phyloP scores from a whole-genome alignment of 495 filamentous ascomycete species.

The Immersiella caudata region DNA sequence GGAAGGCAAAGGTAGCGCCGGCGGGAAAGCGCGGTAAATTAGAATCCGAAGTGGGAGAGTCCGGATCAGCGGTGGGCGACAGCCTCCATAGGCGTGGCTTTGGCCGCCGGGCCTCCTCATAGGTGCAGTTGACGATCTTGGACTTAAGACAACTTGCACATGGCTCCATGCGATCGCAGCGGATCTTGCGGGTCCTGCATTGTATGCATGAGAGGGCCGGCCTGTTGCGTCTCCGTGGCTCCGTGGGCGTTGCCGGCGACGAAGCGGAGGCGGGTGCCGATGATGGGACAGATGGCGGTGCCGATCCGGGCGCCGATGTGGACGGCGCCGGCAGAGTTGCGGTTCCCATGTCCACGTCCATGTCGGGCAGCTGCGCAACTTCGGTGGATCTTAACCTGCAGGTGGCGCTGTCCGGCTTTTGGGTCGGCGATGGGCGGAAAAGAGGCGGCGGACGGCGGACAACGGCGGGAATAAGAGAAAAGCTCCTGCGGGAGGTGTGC shows the following conservation, averaged over 20 bases:
- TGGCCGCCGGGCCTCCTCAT: slow-evolving; percentile 41
- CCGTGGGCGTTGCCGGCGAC: slow-evolving; percentile 19
- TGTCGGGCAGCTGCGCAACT: neutral
- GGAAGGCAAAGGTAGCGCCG: slow-evolving; percentile 5
- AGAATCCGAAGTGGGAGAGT: slow-evolving; percentile 23
- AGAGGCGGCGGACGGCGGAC: slow-evolving; percentile 9
- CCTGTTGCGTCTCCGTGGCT: slow-evolving; percentile 43
- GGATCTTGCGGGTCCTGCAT: slow-evolving; percentile 59
- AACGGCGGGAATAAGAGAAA: slow-evolving; percentile 17
- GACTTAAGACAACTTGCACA: slow-evolving; percentile 55
- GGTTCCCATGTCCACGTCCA: slow-evolving; percentile 31
- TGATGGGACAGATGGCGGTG: slow-evolving; percentile 7
- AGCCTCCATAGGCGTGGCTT: slow-evolving; percentile 39
- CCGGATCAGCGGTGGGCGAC: slow-evolving; percentile 28
- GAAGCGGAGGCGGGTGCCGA: slow-evolving; percentile 15
- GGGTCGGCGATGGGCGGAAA: neutral
- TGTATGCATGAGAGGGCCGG: slow-evolving; percentile 55
- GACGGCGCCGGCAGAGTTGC: slow-evolving; percentile 2
- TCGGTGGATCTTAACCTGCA: slow-evolving; percentile 13
- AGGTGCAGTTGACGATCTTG: slow-evolving; percentile 49
- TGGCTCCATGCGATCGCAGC: slow-evolving; percentile 55
- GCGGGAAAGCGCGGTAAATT: slow-evolving; percentile 20
- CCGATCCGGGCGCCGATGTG: slow-evolving; percentile 15
- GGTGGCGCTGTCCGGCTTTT: neutral
- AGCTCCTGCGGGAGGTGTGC: neutral